Evolutionary conservation across 2,329 filamentous ascomycete genomes (phyloP), one percentile per base, ranked within the genome.

Genomic region (Aureobasidium melanogenum): DNA sequence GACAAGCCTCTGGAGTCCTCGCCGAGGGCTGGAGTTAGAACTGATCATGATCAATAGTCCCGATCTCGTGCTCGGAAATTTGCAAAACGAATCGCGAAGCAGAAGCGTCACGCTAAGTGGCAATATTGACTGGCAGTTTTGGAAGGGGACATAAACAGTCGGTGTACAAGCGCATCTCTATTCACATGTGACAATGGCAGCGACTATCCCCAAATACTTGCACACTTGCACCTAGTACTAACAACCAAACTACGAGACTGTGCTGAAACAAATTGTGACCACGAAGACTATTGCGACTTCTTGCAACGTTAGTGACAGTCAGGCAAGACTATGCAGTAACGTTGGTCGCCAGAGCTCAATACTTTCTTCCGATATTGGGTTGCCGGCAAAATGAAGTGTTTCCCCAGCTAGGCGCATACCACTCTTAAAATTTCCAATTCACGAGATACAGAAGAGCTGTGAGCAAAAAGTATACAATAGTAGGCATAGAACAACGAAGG

Each of bases 31-130:
- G 14, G 22, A 14, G n/a, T 6, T 51, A 36, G 30, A 15, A 22
- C 8, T 17, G 5, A 51, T 26, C n/a, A 24, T 17, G 5, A 28
- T 32, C 26, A 12, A 26, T 55, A 32, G 38, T n/a, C n/a, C n/a
- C n/a, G n/a, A n/a, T n/a, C 19, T 55, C 52, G 52, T 55, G 38
- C 52, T 39, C 52, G 52, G 52, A 55, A 44, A 43, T 55, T 41
- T 55, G 52, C 52, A 38, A 30, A 32, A 55, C 52, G 22, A n/a
- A 44, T 44, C 39, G 38, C 38, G 52, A 55, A 44, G 24, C 39
- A 43, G 34, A 44, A 32, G 52, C 52, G 26, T 44, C 38, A 7
- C 39, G 52, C 26, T 44, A 41, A 9, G 19, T 28, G 22, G 36
- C 34, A 54, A 41, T 39, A 44, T 32, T 55, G 38, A 26, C 38